These are phyloP conservation scores for Discostella stelligeroides DNA, from an alignment of 108 stramenopile genomes.

Conservation along the genomic window DNA sequence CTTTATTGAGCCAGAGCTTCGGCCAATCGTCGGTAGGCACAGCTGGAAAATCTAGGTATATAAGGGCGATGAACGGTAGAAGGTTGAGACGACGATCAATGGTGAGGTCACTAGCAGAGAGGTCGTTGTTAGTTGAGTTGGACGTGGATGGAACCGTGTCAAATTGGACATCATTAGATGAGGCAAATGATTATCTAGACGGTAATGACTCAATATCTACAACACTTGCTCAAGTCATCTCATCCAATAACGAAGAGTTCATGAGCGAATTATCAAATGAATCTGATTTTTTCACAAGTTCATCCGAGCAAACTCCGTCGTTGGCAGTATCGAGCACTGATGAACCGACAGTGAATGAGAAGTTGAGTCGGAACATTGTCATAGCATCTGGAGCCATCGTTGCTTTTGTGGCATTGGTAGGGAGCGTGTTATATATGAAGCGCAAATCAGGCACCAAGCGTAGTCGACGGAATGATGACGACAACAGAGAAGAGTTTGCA, in stretches of 20 bases:
- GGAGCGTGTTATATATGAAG: background rate
- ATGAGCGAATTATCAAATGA: background rate
- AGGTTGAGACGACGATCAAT: background rate
- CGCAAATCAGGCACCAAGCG: slow-evolving; percentile 4
- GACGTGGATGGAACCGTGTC: background rate
- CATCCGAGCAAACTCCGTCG: too few relatives aligned
- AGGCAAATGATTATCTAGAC: background rate
- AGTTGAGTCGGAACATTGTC: background rate
- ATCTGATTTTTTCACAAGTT: too few relatives aligned
- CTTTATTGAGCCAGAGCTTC: background rate
- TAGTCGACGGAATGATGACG: background rate
- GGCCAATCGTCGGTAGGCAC: too few relatives aligned
- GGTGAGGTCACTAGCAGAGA: background rate
- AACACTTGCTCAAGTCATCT: background rate
- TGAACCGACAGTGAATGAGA: background rate
- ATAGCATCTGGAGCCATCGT: background rate
- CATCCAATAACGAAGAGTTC: background rate
- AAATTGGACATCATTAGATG: background rate
- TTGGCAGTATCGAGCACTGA: background rate
- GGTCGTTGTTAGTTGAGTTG: background rate
- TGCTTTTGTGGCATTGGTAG: background rate
- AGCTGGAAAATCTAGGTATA: too few relatives aligned
- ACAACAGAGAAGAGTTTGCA: background rate
- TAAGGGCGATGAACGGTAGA: background rate
- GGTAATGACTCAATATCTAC: background rate